Percentiles rank a stretch among this genome's conserved stretches.
These are phyloP conservation scores for Neonectria sp. DNA, from an alignment of 2,329 filamentous ascomycete species.

Conservation along the genomic window DNA sequence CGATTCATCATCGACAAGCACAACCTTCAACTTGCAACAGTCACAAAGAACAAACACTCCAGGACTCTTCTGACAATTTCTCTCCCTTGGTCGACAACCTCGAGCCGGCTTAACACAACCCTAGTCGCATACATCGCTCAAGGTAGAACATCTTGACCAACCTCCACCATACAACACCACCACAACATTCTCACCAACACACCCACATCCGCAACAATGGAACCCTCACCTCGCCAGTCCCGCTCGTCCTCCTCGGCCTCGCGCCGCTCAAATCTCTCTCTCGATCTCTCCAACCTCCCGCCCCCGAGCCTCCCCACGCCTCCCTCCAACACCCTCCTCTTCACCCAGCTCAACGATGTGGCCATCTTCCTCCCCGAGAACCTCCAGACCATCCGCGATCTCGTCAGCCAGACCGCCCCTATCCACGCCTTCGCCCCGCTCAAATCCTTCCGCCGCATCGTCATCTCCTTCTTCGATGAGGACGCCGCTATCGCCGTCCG, in stretches of 20 bases:
- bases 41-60: constrained; percentile 1
- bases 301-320: constrained; percentile 79
- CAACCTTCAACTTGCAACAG: constrained; percentile 12
- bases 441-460: constrained; percentile 86
- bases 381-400: constrained; percentile 79
- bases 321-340: constrained; percentile 86
- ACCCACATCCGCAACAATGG: constrained; percentile 48
- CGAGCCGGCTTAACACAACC: neutral
- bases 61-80: neutral
- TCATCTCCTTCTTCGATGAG: constrained; percentile 82
- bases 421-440: constrained; percentile 86
- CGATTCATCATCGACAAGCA: constrained; percentile 12
- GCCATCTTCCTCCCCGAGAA: constrained; percentile 83
- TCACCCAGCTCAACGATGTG: constrained; percentile 82
- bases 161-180: constrained; percentile 13
- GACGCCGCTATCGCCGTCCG: constrained; percentile 80
- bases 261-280: constrained; percentile 69
- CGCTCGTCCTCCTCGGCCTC: constrained; percentile 64
- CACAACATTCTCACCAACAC: constrained; percentile 14
- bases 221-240: constrained; percentile 55
- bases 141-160: constrained; percentile 20
- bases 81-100: neutral
- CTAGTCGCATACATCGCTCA: constrained; percentile 7
- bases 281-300: constrained; percentile 82
- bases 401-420: constrained; percentile 78